Base-by-base conservation (phyloP, 441 rosid genomes). In the Jatropha podagrica region DNA sequence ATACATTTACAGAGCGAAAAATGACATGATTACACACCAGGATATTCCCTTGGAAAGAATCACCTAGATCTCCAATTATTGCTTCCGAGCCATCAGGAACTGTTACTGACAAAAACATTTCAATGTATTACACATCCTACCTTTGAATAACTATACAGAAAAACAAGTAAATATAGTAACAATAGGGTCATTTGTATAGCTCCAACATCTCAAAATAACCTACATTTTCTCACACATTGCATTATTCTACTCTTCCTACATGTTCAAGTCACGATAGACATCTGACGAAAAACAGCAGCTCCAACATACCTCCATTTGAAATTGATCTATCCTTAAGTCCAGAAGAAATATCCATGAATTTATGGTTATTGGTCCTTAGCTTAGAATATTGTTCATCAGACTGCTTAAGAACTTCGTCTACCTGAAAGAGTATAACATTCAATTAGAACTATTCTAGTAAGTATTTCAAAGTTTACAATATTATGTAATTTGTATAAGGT, bases 11-110 rank as follows among this genome's bases (percentile, higher is more conserved):
- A 27, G 8, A n/a, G 44, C 70, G n/a, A 49, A 48, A 7, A 27
- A 64, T 13, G 71, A 76, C 18, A 32, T 52, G 71, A 71, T 41
- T 26, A 56, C 83, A 60, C 80, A 90, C 96, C 87, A 76, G 74
- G 77, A 87, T 85, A 72, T 83, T 80, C 52, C 68, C 85, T 9
- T 81, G 85, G 83, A 86, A 82, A 78, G 88, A 83, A 11, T 89
- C 92, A 44, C 86, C 88, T 69, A 59, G 65, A 80, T 88, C 96
- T 78, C 80, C 91, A 62, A 37, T 73, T 27, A 67, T 32, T 67
- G 78, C 63, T 66, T 76, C 80, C 44, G 83, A 80, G 60, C 55
- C 84, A 62, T 83, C 75, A 56, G 85, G 74, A 77, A 56, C 71
- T 56, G 84, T 58, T 73, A 74, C 89, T 87, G 86, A 83, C 68